These are phyloP conservation scores for Beauveria sp. DNA, from an alignment of 2,329 filamentous ascomycete genomes.

Conservation along the genomic window DNA sequence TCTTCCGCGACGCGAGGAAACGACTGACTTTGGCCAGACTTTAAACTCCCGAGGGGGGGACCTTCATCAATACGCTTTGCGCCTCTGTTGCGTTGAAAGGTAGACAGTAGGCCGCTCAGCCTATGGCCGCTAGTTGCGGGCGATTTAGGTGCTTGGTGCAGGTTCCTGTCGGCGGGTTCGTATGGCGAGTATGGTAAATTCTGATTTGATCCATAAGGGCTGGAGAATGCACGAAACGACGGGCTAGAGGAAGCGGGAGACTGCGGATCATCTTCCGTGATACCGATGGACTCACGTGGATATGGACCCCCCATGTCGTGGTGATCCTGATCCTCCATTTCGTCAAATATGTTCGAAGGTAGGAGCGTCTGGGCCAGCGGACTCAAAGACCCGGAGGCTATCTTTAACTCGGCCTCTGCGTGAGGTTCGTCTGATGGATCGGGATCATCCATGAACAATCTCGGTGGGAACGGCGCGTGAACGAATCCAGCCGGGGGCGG, in stretches of 20 bases:
- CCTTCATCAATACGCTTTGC: conserved; percentile 45
- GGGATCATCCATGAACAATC: conserved; percentile 38
- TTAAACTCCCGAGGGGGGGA: conserved; percentile 60
- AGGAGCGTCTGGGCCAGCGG: conserved; percentile 68
- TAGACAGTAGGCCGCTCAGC: conserved; percentile 49
- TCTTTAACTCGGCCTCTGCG: conserved; percentile 56
- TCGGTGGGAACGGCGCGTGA: conserved; percentile 43
- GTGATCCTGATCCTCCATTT: conserved; percentile 54
- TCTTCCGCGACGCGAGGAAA: conserved; percentile 59
- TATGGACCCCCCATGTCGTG: conserved; percentile 25
- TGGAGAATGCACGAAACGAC: conserved; percentile 51
- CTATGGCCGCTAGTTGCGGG: conserved; percentile 25
- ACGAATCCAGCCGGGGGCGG: conserved; percentile 47
- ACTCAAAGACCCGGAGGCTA: conserved; percentile 62
- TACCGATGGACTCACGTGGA: conserved; percentile 23
- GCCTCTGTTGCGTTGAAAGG: conserved; percentile 52
- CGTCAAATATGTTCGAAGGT: conserved; percentile 59
- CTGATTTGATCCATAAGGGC: conserved; percentile 53
- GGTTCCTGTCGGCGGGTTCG: conserved; percentile 36
- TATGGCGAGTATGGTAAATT: conserved; percentile 49
- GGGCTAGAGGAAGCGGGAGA: conserved; percentile 53
- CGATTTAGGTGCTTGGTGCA: conserved; percentile 32
- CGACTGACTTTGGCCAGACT: conserved; percentile 67
- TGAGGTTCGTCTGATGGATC: conserved; percentile 34
- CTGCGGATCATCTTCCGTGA: conserved; percentile 39